Evolutionary conservation across 306 rosid genomes (phyloP), one percentile per base, ranked within the genome.

Genomic region (Fragaria iinumae): DNA sequence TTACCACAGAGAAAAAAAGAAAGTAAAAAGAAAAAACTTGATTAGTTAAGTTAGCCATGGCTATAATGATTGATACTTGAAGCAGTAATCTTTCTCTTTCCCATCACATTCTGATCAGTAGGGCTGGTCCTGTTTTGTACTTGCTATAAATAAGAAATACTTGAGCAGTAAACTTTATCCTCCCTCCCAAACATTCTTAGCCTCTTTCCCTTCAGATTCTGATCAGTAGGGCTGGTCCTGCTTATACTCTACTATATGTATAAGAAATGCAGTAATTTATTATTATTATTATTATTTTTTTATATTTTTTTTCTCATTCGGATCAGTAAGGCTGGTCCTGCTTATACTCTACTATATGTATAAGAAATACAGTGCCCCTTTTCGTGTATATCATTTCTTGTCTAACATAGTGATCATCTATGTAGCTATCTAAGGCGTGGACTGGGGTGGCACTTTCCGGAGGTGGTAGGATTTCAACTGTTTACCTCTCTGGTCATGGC

Each of bases 391-490:
- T 56, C 49, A 71, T 38, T 52, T 72, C 17, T 60, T 17, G n/a
- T 74, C 60, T 67, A 11, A 18, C 81, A 76, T 68, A 77, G 75
- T 32, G 18, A 36, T 84, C 32, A 25, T 57, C 77, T 82, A 13
- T 86, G 87, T 96, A 96, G 99, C 88, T 96, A 92, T 85, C 80
- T 96, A 77, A 85, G 89, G 91, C 90, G 92, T 75, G 98, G 93
- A 75, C 77, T 93, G 87, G 99, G 96, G 59, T 96, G 99, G 99
- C 90, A 96, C 69, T 78, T 92, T 17, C 91, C 96, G 20, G 83
- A 96, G 86, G 98, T 96, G 66, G 98, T 96, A 14, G 94, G 97
- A 8, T 96, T 96, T 79, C 93, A 96, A 80, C 90, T 96, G 78
- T 85, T 88, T 84, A 89, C 93, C 50, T 96, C 99, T 65, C 77